phyloP scores from a whole-genome alignment of 768 basidiomycete genomes.

The Boletus huronensis region DNA sequence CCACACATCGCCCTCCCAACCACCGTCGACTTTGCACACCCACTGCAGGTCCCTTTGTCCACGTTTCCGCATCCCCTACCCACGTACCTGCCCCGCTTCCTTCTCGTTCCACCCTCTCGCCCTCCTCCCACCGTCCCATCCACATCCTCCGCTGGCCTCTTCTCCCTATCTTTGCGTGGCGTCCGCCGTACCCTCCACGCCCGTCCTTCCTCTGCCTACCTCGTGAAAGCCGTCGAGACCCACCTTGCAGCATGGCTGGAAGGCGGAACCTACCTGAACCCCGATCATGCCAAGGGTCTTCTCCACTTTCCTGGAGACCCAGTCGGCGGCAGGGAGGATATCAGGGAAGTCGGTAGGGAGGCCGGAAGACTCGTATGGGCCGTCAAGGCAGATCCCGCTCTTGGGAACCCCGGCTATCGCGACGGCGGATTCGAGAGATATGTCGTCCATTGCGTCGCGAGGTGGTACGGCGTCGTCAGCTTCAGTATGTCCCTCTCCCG shows the following conservation, averaged over 20 bases:
- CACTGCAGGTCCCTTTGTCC: conserved; percentile 40
- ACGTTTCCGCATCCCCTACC: conserved; percentile 82
- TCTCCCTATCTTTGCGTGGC: conserved; percentile 73
- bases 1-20: conserved; percentile 67
- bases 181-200: conserved; percentile 66
- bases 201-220: conserved; percentile 45
- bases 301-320: conserved; percentile 39
- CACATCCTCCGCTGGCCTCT: conserved; percentile 69
- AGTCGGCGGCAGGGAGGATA: conserved; percentile 49
- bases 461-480: conserved; percentile 76
- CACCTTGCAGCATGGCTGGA: conserved; percentile 63
- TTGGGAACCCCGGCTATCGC: conserved; percentile 4
- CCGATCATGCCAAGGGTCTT: conserved; percentile 38
- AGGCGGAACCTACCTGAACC: conserved; percentile 54
- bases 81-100: conserved; percentile 59
- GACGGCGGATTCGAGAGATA: conserved; percentile 76
- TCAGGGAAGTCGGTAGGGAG: conserved; percentile 65
- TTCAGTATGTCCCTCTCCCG: conserved; percentile 57
- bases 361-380: conserved; percentile 70
- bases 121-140: conserved; percentile 42
- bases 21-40: conserved; percentile 49
- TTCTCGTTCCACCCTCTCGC: conserved; percentile 45
- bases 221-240: conserved; percentile 66
- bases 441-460: conserved; percentile 77
- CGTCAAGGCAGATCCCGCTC: conserved; percentile 30